Base-by-base conservation (phyloP, 176 grass and related monocot species). In the Zea luxurians region DNA sequence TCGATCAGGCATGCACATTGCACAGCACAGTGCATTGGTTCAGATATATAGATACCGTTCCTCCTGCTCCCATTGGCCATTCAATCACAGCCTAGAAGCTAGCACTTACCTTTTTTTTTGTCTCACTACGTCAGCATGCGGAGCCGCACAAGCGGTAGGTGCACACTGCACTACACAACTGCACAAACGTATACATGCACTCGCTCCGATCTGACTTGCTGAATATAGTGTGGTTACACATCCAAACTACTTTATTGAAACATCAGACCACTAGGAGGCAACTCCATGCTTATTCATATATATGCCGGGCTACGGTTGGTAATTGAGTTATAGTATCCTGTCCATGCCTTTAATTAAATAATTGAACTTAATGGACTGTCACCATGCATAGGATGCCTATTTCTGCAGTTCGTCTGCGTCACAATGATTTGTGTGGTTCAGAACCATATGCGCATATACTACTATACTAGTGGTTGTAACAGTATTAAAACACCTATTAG, bases 71-170 rank as follows among this genome's bases (percentile, higher is more conserved):
- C 18, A 69, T 84, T 80, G 71, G 77, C 41, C 81, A 70, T 2
- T 48, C 50, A 53, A 38, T 38, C 38, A 12, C 74, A 70, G 17
- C 85, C 73, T 87, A 82, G 72, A 71, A 77, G 46, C 48, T 27
- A 27, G 27, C 27, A 41, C 48, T 48, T 58, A 64, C 64, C 37
- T 0, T 68, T 42, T 44, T 84, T 58, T 75, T 69, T 49, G 0
- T 27, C 27, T 34, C 57, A 76, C 78, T 53, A 55, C 11, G 27
- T 18, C 81, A 70, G 42, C 64, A 70, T 75, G 77, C 46, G 70
- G 64, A 27, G 27, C 27, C 27, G 27, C 81, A 84, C 75, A 83
- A 83, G 80, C 3, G 37, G 13, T 8, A 53, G 41, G 6, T 42
- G 6, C 4, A 42, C 4, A 5, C 0, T 42, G 17, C 1, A 10